Conservation (phyloP, 2,329 filamentous ascomycete genomes). For the Akanthomyces muscarius region DNA sequence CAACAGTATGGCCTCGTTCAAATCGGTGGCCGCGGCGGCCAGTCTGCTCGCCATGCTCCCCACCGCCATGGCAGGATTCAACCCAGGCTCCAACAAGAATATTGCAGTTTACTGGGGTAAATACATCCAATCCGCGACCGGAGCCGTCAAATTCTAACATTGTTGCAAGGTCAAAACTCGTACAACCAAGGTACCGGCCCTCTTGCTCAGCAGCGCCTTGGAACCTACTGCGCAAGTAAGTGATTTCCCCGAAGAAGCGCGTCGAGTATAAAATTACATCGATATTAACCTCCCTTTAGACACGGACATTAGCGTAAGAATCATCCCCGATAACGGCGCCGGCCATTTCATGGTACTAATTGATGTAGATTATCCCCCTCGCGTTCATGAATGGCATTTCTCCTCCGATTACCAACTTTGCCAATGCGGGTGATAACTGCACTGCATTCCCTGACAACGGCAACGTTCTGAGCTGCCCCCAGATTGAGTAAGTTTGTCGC, state of each 20-base stretch:
- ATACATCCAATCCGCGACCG: slow-evolving; percentile 6
- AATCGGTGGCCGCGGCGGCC: slow-evolving; percentile 19
- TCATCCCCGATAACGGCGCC: background rate
- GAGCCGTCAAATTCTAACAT: background rate
- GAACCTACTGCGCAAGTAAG: slow-evolving; percentile 57
- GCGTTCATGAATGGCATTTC: slow-evolving; percentile 59
- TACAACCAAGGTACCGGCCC: slow-evolving; percentile 40
- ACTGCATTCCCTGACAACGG: slow-evolving; percentile 52
- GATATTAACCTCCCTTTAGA: slow-evolving; percentile 30
- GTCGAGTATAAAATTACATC: background rate
- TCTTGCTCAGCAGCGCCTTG: slow-evolving; percentile 50
- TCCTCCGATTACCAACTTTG: slow-evolving; percentile 57
- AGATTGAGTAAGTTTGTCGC: slow-evolving; percentile 53
- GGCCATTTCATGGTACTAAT: background rate
- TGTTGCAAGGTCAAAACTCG: slow-evolving; percentile 54
- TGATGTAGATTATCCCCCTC: slow-evolving; percentile 51
- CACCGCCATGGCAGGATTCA: slow-evolving; percentile 39
- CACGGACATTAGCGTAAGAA: slow-evolving; percentile 42
- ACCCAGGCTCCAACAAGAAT: slow-evolving; percentile 45
- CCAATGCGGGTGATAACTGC: slow-evolving; percentile 60
- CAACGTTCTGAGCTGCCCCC: slow-evolving; percentile 55
- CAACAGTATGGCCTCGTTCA: slow-evolving; percentile 8
- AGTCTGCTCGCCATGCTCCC: slow-evolving; percentile 27
- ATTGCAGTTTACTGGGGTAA: slow-evolving; percentile 65
- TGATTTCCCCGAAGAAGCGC: slow-evolving; percentile 6